Evolutionary conservation across 2,329 filamentous ascomycete genomes (phyloP), one percentile per base, ranked within the genome.

Genomic region (Incumbomyces lentus): DNA sequence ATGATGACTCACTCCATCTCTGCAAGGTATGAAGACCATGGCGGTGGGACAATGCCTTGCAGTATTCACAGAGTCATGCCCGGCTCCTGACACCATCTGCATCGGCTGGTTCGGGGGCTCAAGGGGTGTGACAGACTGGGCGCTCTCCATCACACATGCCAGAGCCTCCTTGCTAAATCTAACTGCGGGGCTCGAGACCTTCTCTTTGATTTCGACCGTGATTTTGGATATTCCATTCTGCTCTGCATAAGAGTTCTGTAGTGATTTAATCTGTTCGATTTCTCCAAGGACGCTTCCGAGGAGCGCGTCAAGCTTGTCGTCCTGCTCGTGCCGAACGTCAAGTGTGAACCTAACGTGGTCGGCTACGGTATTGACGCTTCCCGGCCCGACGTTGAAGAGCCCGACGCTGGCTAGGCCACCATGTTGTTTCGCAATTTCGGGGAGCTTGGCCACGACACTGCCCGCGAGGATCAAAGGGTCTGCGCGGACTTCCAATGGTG

Each of bases 351-450:
- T 51, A n/a, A 86, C 84, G 26, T 68, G 63, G 0, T 81, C 81
- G 0, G 84, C 81, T 0, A 87, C 79, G 0, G 84, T 88, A 62
- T 88, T 87, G 13, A 82, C 83, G 50, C 75, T 81, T 3, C 82
- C 81, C 0, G 83, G 82, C 39, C 72, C 74, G 6, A 81, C 67
- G 11, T 72, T 79, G 40, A 88, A 62, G 46, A 87, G 84, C 0
- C 83, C 84, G 0, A 84, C 84, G 2, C 76, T 81, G 4, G 80
- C 83, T 10, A 87, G 67, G 7, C 79, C 82, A 1, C 68, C 68
- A 16, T 71, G 67, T 2, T 72, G 71, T 36, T 46, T 34, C 0
- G 84, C 84, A 2, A 82, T 69, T 40, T 74, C 73, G 59, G 84
- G 76, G 1, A 76, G 78, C 46, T 78, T 74, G 0, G 82, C 62